Base-by-base conservation (phyloP, 768 basidiomycete genomes). In the Termitomyces sp. region DNA sequence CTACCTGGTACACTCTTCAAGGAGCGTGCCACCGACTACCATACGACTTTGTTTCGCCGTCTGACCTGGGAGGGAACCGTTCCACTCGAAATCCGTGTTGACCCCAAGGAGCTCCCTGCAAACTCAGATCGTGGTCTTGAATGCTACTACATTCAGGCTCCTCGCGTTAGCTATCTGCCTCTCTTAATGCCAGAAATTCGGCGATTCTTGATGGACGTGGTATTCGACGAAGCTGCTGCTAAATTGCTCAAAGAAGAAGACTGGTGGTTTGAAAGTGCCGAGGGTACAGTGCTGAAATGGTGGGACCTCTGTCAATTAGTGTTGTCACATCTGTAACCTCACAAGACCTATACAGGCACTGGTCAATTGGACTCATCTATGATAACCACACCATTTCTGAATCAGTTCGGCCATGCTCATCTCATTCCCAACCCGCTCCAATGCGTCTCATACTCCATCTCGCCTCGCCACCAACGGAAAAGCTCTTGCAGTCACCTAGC, bases 201-300 rank as follows among this genome's bases (percentile, higher is more conserved):
- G 58, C 82, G 86, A 64, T 93, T 93, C 72, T 80, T 98, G 61
- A 86, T 91, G 77, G 92, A 97, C 62, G 86, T 98, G 55, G 91
- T 95, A 13, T 88, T 98, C 66, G 93, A 97, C 67, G 94, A 96
- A 65, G 80, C 83, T 36, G 86, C 88, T 32, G 85, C 85, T 5
- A 86, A 86, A 59, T 65, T 78, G 10, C 73, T 95, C 59, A 90
- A 89, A 67, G 92, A 94, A 63, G 90, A 92, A 57, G 90, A 95
- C 53, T 94, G 96, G 91, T 98, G 96, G 97, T 97, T 99, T 70
- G 94, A 97, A 72, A 89, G 86, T 61, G 89, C 90, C 54, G 88
- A 86, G 63, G 91, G 92, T 32, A 82, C 80, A 6, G 68, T 90
- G 50, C 79, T 95, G 65, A 92, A 94, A 74, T 98, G 96, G 96